These are phyloP conservation scores for Hypoxylon fragiforme DNA, from an alignment of 495 filamentous ascomycete species.

Conservation along the genomic window DNA sequence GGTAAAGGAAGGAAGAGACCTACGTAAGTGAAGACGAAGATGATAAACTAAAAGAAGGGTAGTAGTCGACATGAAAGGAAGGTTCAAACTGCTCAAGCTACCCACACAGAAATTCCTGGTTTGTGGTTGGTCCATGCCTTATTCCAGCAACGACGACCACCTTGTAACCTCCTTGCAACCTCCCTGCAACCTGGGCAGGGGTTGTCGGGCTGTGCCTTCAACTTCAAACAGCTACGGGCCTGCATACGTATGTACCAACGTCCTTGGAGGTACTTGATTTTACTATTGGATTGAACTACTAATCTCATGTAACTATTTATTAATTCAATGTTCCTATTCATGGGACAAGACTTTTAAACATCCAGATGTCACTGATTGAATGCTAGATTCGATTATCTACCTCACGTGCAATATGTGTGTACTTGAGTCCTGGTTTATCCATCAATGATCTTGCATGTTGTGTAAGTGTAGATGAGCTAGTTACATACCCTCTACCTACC, in stretches of 20 bases:
- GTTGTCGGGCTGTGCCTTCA: slow-evolving; percentile 17
- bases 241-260: not conserved
- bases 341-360: not conserved
- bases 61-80: too few species aligned
- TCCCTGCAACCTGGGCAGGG: slow-evolving; percentile 21
- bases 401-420: too few species aligned
- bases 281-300: too few species aligned
- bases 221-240: slow-evolving; percentile 25
- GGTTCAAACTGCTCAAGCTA: not conserved
- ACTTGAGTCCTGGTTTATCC: not conserved
- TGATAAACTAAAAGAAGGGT: not conserved
- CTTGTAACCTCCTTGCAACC: not conserved
- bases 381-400: not conserved
- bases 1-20: not conserved
- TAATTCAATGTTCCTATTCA: not conserved
- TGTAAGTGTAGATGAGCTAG: not conserved
- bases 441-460: not conserved
- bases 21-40: not conserved
- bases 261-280: not conserved
- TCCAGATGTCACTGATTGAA: not conserved
- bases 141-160: not conserved
- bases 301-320: too few species aligned
- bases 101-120: too few species aligned
- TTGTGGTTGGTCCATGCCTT: not conserved
- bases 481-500: slow-evolving; percentile 5